Evolutionary conservation across 2,329 filamentous ascomycete species (phyloP).

Genomic region (Plectosphaerella cucumerina): DNA sequence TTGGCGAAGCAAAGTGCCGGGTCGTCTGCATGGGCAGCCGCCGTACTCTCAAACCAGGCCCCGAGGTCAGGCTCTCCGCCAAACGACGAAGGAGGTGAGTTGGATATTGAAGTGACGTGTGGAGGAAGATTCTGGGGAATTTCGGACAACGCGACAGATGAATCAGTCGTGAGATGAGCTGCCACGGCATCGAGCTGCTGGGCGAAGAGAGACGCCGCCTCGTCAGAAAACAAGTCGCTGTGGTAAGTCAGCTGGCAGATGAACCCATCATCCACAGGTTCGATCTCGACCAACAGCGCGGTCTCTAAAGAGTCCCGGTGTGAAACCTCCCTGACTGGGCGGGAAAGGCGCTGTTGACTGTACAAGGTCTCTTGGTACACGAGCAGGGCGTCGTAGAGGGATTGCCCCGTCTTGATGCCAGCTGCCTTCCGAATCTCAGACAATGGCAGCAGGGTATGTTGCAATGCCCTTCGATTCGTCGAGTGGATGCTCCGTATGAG

Average conservation of each 20-base stretch:
- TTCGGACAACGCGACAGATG: neutral
- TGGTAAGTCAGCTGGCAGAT: slow-evolving; percentile 44
- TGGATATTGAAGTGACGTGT: slow-evolving; percentile 44
- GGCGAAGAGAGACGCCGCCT: slow-evolving; percentile 53
- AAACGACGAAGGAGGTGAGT: slow-evolving; percentile 29
- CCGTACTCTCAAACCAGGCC: slow-evolving; percentile 50
- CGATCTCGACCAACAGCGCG: slow-evolving; percentile 69
- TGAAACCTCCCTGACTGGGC: slow-evolving; percentile 47
- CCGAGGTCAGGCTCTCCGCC: slow-evolving; percentile 39
- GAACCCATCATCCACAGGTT: slow-evolving; percentile 49
- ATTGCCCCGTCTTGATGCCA: slow-evolving; percentile 47
- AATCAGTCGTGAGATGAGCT: slow-evolving; percentile 17
- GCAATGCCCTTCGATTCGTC: slow-evolving; percentile 61
- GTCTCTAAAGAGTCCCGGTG: slow-evolving; percentile 74
- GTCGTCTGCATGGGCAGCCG: slow-evolving; percentile 40
- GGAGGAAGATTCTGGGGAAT: slow-evolving; percentile 17
- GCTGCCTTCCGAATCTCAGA: slow-evolving; percentile 63
- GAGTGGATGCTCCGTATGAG: slow-evolving; percentile 61
- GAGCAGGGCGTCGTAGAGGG: slow-evolving; percentile 73
- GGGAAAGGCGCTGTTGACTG: slow-evolving; percentile 17
- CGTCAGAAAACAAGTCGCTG: slow-evolving; percentile 41
- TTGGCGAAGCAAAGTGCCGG: slow-evolving; percentile 63
- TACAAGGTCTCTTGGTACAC: slow-evolving; percentile 77
- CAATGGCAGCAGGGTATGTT: slow-evolving; percentile 60
- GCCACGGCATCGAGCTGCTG: slow-evolving; percentile 56